These are phyloP conservation scores for Nicotiana sylvestris DNA, from an alignment of 257 asterid genomes.

Conservation along the genomic window DNA sequence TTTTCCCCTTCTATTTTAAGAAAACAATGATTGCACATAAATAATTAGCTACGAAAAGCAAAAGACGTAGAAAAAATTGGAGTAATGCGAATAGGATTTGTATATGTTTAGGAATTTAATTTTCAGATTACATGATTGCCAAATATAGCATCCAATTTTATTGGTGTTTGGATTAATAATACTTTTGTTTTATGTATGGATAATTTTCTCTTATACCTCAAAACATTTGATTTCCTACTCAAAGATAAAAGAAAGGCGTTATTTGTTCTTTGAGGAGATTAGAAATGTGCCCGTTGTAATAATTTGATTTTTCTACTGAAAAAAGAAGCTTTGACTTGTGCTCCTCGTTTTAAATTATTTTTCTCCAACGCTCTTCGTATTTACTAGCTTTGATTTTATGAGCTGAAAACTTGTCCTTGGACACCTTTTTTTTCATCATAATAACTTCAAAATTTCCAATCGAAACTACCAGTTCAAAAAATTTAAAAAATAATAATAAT, in stretches of 20 bases:
- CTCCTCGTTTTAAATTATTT: neutral
- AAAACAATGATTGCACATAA: neutral
- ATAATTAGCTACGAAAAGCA: neutral
- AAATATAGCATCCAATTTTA: neutral
- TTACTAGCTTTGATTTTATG: neutral
- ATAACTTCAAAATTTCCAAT: neutral
- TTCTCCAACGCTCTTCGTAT: neutral
- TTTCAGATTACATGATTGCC: neutral
- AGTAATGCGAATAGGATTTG: neutral
- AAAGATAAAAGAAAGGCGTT: neutral
- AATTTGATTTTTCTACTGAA: neutral
- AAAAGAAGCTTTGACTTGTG: neutral
- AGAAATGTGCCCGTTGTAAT: too few relatives aligned
- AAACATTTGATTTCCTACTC: neutral
- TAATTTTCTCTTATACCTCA: neutral
- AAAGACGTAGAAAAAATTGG: neutral
- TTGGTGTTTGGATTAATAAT: neutral
- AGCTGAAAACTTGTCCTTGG: neutral
- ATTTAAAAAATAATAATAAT: neutral
- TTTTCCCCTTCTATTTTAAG: neutral
- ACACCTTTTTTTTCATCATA: neutral
- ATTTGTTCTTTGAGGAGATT: too few relatives aligned
- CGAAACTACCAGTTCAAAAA: too few relatives aligned
- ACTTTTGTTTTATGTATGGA: neutral
- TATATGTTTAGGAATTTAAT: neutral